Evolutionary conservation across 2,329 filamentous ascomycete species (phyloP).

Genomic region (Beauveria bassiana): DNA sequence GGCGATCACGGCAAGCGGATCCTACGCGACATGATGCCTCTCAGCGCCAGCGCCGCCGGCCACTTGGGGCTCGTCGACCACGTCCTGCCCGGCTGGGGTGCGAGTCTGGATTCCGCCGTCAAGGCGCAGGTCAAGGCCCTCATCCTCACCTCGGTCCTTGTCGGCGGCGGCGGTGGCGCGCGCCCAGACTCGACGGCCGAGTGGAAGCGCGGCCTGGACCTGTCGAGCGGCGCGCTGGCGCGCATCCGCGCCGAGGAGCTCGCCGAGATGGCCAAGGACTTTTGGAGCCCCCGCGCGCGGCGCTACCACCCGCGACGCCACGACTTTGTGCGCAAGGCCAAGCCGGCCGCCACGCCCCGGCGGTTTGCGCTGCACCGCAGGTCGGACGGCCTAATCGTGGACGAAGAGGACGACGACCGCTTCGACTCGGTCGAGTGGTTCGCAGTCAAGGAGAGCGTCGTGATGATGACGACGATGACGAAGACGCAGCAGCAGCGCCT

Average conservation of each 20-base stretch:
- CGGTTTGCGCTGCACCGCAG: conserved; percentile 32
- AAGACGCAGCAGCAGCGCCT: background rate
- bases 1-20: conserved; percentile 21
- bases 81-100: conserved; percentile 26
- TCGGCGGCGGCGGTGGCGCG: background rate
- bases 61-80: conserved; percentile 31
- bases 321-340: conserved; percentile 33
- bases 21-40: conserved; percentile 29
- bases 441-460: conserved; percentile 4
- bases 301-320: conserved; percentile 31
- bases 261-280: conserved; percentile 34
- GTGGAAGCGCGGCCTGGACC: conserved; percentile 29
- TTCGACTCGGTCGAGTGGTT: conserved; percentile 24
- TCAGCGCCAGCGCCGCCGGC: conserved; percentile 30
- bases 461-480: too few species aligned
- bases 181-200: conserved; percentile 11
- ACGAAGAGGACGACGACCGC: conserved; percentile 30
- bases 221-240: conserved; percentile 24
- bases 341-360: conserved; percentile 27
- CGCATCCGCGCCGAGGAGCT: conserved; percentile 28
- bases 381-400: conserved; percentile 10
- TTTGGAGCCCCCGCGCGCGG: conserved; percentile 29
- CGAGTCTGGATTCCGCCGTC: conserved; percentile 27
- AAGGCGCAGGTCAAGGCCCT: conserved; percentile 26
- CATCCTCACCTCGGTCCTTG: background rate